Evolutionary conservation across 1,284 basidiomycete species (phyloP).

Genomic region (Apiotrichum gamsii): DNA sequence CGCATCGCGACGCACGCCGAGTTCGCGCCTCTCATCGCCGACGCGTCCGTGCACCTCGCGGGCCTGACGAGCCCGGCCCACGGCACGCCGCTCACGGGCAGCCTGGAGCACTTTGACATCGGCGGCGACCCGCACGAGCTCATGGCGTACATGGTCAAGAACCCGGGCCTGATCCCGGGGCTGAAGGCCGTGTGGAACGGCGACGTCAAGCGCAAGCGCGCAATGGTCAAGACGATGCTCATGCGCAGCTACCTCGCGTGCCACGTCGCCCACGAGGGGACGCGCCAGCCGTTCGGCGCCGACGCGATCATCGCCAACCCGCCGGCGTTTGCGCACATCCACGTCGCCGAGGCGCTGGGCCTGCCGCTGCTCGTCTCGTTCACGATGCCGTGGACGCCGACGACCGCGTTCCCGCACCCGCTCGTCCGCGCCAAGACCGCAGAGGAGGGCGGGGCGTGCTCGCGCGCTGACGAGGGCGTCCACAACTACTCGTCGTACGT

Average conservation of each 20-base stretch:
- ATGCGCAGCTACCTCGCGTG: slow-evolving; percentile 57
- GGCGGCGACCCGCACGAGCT: slow-evolving; percentile 44
- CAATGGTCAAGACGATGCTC: slow-evolving; percentile 51
- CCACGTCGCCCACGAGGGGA: slow-evolving; percentile 51
- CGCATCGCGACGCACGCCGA: slow-evolving; percentile 62
- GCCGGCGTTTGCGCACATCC: slow-evolving; percentile 59
- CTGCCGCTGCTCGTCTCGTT: slow-evolving; percentile 55
- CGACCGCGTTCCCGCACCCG: slow-evolving; percentile 59
- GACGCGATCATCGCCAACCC: slow-evolving; percentile 63
- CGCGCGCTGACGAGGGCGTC: slow-evolving; percentile 32
- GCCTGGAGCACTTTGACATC: slow-evolving; percentile 39
- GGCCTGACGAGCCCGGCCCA: slow-evolving; percentile 50
- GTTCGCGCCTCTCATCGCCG: slow-evolving; percentile 55
- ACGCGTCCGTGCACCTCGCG: slow-evolving; percentile 54
- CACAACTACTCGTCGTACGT: slow-evolving; percentile 58
- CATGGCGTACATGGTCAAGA: slow-evolving; percentile 47
- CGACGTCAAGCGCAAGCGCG: slow-evolving; percentile 33
- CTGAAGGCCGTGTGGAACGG: slow-evolving; percentile 34
- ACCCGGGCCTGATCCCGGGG: slow-evolving; percentile 41
- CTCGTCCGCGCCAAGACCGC: slow-evolving; percentile 56
- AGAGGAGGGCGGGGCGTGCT: slow-evolving; percentile 42
- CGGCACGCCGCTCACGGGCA: slow-evolving; percentile 40
- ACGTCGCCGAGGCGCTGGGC: slow-evolving; percentile 60
- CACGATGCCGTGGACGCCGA: slow-evolving; percentile 63
- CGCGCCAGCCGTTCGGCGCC: slow-evolving; percentile 52